phyloP scores from a whole-genome alignment of 805 yeast genomes.

The Candida nanaspora region DNA sequence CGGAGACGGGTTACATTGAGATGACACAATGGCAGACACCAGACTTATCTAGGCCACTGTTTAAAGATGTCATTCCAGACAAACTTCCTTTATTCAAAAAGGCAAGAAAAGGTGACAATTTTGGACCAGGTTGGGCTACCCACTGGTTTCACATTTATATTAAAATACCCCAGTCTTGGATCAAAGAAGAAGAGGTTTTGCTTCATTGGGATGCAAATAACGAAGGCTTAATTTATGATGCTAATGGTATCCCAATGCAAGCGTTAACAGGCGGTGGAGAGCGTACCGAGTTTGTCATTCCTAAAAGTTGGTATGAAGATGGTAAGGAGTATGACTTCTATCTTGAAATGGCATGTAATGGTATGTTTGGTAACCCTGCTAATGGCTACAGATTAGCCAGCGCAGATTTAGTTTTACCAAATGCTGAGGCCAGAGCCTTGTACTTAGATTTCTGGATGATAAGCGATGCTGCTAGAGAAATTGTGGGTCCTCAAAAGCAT shows the following conservation, averaged over 20 bases:
- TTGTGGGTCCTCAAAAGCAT: constrained; percentile 77
- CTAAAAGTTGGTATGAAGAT: constrained; percentile 39
- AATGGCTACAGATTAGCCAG: constrained; percentile 57
- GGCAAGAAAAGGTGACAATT: constrained; percentile 63
- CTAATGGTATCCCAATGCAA: constrained; percentile 61
- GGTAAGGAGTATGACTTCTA: constrained; percentile 59
- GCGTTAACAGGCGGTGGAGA: constrained; percentile 87
- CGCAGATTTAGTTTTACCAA: constrained; percentile 80
- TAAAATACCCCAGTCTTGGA: constrained; percentile 58
- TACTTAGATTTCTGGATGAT: constrained; percentile 80
- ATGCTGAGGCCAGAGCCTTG: constrained; percentile 70
- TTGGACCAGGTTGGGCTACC: constrained; percentile 96
- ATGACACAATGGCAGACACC: constrained; percentile 72
- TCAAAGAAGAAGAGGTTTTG: constrained; percentile 43
- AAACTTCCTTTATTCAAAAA: constrained; percentile 42
- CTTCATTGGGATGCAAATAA: constrained; percentile 81
- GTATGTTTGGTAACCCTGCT: constrained; percentile 74
- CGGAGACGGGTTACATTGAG: constrained; percentile 39
- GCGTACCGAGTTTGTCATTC: constrained; percentile 66
- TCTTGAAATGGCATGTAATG: constrained; percentile 87
- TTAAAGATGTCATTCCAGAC: constrained; percentile 46
- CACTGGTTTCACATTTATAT: constrained; percentile 81
- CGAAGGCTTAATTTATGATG: constrained; percentile 75
- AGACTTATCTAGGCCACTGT: constrained; percentile 55
- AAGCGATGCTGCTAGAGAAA: constrained; percentile 86